phyloP scores from a whole-genome alignment of 1,284 basidiomycete genomes.

The Anthracocystis panici-leucophaei region DNA sequence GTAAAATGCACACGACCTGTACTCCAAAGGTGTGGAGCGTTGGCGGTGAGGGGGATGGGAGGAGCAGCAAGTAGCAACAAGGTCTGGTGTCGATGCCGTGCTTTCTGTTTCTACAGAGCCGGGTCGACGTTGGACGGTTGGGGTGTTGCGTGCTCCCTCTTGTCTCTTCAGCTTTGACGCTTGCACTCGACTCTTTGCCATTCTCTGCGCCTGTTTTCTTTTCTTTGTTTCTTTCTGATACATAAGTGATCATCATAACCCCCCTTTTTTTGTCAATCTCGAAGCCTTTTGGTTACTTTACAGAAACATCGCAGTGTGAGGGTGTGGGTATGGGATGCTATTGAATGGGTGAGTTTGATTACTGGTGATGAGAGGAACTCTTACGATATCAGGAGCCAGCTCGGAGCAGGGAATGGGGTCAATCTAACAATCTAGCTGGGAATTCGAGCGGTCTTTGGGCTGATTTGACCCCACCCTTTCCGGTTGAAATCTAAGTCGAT shows the following conservation, averaged over 20 bases:
- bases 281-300: not conserved
- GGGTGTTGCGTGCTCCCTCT: not conserved
- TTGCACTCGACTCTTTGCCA: not conserved
- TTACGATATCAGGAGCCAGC: no score
- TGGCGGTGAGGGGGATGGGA: not conserved
- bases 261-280: conserved; percentile 1
- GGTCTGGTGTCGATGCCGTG: conserved; percentile 12
- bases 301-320: not conserved
- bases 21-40: conserved; percentile 1
- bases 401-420: no score
- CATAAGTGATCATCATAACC: conserved; percentile 6
- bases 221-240: conserved; percentile 17
- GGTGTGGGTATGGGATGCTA: not conserved
- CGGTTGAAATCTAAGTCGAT: no score
- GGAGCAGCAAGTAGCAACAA: not conserved
- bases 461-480: no score
- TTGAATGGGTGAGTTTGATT: not conserved
- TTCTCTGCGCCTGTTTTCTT: conserved; percentile 2
- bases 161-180: not conserved
- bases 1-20: conserved; percentile 15
- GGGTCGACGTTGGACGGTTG: not conserved
- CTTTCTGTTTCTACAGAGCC: not conserved
- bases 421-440: no score
- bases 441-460: no score
- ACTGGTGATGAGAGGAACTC: not conserved